Base-by-base conservation (phyloP, 2,329 filamentous ascomycete species). In the Raffaelea albimanens region DNA sequence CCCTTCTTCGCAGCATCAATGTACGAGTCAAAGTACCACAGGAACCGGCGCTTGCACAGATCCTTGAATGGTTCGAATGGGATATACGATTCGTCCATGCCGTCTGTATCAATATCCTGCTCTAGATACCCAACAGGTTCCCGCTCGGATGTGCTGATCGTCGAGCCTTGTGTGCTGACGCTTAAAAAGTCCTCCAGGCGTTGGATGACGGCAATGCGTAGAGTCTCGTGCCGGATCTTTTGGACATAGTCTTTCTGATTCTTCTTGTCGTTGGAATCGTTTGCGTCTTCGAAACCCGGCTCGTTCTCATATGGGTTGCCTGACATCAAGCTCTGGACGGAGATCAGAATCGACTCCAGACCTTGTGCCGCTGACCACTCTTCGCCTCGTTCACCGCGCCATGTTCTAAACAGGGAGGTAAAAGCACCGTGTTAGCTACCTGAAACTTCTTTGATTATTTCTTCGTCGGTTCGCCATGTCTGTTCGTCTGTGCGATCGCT, bases 281-380 rank as follows among this genome's bases (percentile, higher is more conserved):
- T 83, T 13, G 82, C 78, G 50, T 85, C 76, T 62, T 97, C 91
- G 57, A 87, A 96, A 5, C 93, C 93, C 1, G 93, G 93, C 62
- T 98, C 93, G 58, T 97, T 96, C 61, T 93, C 87, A 65, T 95
- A 97, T 0, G 91, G 93, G 57, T 96, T 95, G 23, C 80, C 69
- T 1, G 89, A 95, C 84, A 98, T 90, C 40, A 98, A 72, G 63
- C 90, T 96, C 65, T 98, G 93, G 49, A 98, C 96, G 5, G 91
- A 97, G 46, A 97, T 79, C 43, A 98, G 67, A 43, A 97, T 87
- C 1, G 91, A 97, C 63, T 97, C 93, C 1, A 98, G 72, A 7
- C 93, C 91, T 63, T 97, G 93, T 1, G 91, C 93, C 16, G 90
- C 89, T 16, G 90, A 96, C 93, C 93, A 98, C 63, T 96, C 83